A percentile compares a stretch with the other conserved stretches of the same genome.
phyloP scores from a whole-genome alignment of 2,329 filamentous ascomycete species.

The Ceratocystiopsis sp. region DNA sequence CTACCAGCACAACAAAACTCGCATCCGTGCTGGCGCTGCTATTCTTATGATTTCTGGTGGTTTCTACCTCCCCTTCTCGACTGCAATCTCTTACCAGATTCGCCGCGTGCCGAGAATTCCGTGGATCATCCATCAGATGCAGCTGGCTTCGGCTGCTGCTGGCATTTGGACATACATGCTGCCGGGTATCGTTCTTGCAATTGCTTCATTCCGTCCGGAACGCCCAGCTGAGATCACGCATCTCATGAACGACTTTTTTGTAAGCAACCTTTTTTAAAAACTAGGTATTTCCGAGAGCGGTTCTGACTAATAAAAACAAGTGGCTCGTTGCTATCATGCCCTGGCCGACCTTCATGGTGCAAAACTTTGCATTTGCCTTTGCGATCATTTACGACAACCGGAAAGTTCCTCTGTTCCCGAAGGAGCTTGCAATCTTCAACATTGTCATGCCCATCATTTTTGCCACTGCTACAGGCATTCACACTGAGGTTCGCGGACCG shows the following conservation, averaged over 20 bases:
- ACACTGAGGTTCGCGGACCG: constrained; percentile 1
- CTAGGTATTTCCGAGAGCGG: no score
- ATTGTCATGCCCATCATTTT: constrained; percentile 5
- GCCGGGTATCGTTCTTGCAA: constrained; percentile 4
- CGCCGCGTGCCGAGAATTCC: constrained; percentile 4
- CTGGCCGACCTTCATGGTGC: constrained; percentile 3
- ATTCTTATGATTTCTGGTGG: constrained; percentile 4
- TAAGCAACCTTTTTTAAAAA: not conserved
- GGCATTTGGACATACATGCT: constrained; percentile 4
- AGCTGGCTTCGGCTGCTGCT: constrained; percentile 2
- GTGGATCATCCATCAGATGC: constrained; percentile 5
- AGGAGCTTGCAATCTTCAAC: constrained; percentile 4
- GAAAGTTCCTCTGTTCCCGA: constrained; percentile 3
- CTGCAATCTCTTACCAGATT: constrained; percentile 5
- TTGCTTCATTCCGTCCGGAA: constrained; percentile 2
- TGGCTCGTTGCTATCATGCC: constrained; percentile 6
- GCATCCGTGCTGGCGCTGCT: constrained; percentile 2
- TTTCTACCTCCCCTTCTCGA: constrained; percentile 4
- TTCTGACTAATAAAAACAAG: not conserved
- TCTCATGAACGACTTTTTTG: constrained; percentile 3
- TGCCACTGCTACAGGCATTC: constrained; percentile 2
- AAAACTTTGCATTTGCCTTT: constrained; percentile 4
- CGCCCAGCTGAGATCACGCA: constrained; percentile 1
- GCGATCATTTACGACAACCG: constrained; percentile 5
- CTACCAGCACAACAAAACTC: constrained; percentile 1